A percentile compares a stretch with the other conserved stretches of the same genome.
Evolutionary conservation across 495 filamentous ascomycete species (phyloP).

Genomic region (Pyrenula massariospora): DNA sequence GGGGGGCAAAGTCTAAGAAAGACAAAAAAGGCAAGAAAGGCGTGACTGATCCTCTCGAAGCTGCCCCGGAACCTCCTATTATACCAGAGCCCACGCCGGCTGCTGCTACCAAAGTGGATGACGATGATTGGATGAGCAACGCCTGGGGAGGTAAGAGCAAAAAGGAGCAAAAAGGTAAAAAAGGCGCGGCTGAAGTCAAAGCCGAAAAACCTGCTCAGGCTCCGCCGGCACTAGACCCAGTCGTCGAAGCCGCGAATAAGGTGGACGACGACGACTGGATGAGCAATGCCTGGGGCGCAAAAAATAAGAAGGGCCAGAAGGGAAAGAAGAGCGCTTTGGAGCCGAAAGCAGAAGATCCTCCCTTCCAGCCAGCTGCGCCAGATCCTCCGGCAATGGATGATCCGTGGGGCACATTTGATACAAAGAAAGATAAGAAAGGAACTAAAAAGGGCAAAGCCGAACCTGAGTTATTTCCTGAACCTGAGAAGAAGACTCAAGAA

Average conservation of each 20-base stretch:
- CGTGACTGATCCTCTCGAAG: not conserved
- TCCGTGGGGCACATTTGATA: slow-evolving; percentile 4
- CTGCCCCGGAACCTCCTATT: not conserved
- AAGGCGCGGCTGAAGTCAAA: not conserved
- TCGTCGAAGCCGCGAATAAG: not conserved
- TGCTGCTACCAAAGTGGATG: not conserved
- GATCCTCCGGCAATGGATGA: not conserved
- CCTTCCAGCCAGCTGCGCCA: slow-evolving; percentile 1
- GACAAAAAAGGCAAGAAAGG: slow-evolving; percentile 1
- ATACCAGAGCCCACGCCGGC: not conserved
- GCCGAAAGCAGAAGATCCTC: slow-evolving; percentile 2
- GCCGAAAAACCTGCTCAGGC: not conserved
- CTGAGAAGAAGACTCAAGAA: slow-evolving; percentile 4
- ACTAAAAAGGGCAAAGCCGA: slow-evolving; percentile 2
- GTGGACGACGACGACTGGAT: not conserved
- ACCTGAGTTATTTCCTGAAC: not conserved
- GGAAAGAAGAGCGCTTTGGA: slow-evolving; percentile 5
- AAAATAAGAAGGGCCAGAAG: slow-evolving; percentile 1
- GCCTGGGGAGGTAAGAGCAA: not conserved
- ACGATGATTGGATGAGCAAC: not conserved
- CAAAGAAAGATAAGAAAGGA: slow-evolving; percentile 7
- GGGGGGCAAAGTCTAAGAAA: not conserved
- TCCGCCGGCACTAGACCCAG: not conserved
- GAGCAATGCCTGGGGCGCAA: not conserved
- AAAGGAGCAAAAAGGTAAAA: not conserved